Conservation (phyloP, 2,329 filamentous ascomycete genomes). For the Diaporthe vaccinii region DNA sequence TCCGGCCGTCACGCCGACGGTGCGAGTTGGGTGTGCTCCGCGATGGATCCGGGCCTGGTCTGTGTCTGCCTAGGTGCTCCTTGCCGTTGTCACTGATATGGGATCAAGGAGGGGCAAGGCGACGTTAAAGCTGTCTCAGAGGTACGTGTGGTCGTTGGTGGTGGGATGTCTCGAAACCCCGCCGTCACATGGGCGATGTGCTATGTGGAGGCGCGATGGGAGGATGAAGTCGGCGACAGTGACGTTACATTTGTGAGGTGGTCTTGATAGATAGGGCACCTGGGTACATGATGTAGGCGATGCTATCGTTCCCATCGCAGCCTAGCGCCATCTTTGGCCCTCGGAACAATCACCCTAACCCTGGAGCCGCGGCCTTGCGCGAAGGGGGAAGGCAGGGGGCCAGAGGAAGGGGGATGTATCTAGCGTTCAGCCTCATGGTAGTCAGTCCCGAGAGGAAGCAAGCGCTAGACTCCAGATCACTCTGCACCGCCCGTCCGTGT, state of each 20-base stretch:
- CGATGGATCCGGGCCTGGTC: neutral
- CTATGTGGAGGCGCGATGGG: constrained; percentile 18
- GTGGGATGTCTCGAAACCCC: constrained; percentile 14
- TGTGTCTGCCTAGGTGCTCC: neutral
- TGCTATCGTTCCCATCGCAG: neutral
- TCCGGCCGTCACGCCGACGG: neutral
- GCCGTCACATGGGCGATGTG: constrained; percentile 19
- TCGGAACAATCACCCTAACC: neutral
- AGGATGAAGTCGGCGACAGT: neutral
- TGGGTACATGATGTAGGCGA: neutral
- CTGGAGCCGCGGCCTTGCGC: neutral
- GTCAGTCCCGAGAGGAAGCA: constrained; percentile 6
- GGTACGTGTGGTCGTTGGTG: constrained; percentile 37
- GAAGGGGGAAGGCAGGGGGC: no score
- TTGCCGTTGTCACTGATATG: constrained; percentile 16
- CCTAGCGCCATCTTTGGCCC: neutral
- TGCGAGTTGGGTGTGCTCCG: neutral
- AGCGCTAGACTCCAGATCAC: constrained; percentile 9
- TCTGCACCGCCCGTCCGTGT: neutral
- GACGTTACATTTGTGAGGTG: constrained; percentile 37
- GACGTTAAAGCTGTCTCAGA: constrained; percentile 39
- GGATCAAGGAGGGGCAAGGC: constrained; percentile 33
- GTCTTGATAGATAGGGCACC: neutral
- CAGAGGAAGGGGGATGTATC: neutral
- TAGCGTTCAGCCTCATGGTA: constrained; percentile 18